Conservation (phyloP, 2,329 filamentous ascomycete species). For the Fusarium sp. region DNA sequence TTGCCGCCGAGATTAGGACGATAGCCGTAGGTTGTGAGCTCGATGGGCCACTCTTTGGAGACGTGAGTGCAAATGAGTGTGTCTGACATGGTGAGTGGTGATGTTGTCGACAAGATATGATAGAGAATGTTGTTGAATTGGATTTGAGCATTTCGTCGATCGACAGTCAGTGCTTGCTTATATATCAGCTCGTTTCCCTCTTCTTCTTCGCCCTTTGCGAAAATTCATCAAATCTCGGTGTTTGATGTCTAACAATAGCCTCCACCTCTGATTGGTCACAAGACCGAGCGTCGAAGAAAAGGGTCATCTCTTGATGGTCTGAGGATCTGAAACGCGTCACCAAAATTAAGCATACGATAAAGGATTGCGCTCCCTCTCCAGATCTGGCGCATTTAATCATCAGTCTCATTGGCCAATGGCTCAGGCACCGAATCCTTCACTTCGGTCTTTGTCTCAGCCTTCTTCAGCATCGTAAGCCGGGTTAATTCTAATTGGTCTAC, state of each 20-base stretch:
- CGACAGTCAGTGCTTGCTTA: neutral
- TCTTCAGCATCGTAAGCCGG: neutral
- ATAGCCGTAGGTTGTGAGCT: neutral
- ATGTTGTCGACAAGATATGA: neutral
- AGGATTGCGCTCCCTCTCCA: neutral
- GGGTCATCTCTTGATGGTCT: no score
- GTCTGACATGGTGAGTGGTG: neutral
- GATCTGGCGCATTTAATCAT: no score
- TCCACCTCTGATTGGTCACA: neutral
- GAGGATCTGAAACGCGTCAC: neutral
- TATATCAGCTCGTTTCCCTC: neutral
- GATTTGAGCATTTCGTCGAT: rapidly evolving
- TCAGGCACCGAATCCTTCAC: constrained; percentile 3
- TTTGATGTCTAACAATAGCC: neutral
- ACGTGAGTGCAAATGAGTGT: neutral
- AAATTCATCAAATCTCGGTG: neutral
- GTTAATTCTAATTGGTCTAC: neutral
- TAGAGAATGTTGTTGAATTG: neutral
- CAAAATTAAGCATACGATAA: neutral
- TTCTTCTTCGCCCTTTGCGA: neutral
- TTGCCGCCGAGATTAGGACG: constrained; percentile 2
- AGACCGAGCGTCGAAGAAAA: neutral
- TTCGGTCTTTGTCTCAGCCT: constrained; percentile 9
- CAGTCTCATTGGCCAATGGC: neutral
- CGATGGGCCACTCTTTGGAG: neutral